These are phyloP conservation scores for Capsicum rhomboideum DNA, from an alignment of 257 asterid species.

Conservation along the genomic window DNA sequence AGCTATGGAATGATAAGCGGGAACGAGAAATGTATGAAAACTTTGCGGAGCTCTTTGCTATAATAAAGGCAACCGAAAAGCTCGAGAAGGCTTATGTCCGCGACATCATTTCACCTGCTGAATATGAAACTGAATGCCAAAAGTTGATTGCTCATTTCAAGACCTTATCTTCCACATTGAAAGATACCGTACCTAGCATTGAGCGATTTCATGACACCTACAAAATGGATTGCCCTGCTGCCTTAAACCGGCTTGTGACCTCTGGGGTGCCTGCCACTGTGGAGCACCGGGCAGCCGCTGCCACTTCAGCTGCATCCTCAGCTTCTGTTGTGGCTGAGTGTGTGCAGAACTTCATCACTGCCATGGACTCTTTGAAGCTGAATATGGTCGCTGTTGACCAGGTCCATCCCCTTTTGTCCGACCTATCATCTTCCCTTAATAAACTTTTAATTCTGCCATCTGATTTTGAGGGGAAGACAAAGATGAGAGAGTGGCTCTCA, in stretches of 20 bases:
- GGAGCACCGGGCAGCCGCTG: constrained; percentile 74
- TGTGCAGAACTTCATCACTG: constrained; percentile 86
- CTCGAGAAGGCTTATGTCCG: constrained; percentile 89
- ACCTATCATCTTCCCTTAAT: constrained; percentile 66
- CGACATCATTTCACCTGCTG: constrained; percentile 52
- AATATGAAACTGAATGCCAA: constrained; percentile 71
- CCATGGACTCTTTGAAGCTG: constrained; percentile 84
- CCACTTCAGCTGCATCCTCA: constrained; percentile 41
- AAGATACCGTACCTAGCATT: constrained; percentile 70
- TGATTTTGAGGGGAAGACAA: constrained; percentile 94
- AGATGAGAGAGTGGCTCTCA: constrained; percentile 87
- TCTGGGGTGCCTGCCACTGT: constrained; percentile 96
- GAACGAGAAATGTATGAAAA: constrained; percentile 93
- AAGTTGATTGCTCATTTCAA: constrained; percentile 78
- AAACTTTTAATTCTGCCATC: constrained; percentile 68
- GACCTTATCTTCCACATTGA: constrained; percentile 69
- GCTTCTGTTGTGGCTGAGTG: constrained; percentile 89
- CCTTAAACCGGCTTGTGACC: constrained; percentile 63
- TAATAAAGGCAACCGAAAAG: constrained; percentile 86
- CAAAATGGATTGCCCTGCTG: constrained; percentile 79
- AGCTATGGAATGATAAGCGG: constrained; percentile 97
- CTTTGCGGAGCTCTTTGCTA: constrained; percentile 84
- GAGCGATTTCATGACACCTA: constrained; percentile 81
- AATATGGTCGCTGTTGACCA: constrained; percentile 96
- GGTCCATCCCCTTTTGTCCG: constrained; percentile 82